These are phyloP conservation scores for Wickerhamiella galacta DNA, from an alignment of 805 yeast genomes.

Conservation along the genomic window DNA sequence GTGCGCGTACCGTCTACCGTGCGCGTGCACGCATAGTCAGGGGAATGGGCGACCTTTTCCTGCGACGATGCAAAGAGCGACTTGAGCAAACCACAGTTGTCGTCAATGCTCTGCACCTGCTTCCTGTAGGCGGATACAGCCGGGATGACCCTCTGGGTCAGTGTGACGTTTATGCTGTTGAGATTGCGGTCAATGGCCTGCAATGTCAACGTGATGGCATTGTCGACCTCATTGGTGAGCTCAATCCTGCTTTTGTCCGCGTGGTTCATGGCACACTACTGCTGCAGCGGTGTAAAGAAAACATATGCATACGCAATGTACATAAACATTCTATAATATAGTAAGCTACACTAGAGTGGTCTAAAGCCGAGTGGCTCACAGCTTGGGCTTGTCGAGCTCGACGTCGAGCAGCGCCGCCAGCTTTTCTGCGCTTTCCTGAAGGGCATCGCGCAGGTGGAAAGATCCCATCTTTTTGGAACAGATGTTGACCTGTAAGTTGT, in stretches of 20 bases:
- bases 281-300: no score
- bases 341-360: no score
- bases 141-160: slow-evolving; percentile 55
- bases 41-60: no score
- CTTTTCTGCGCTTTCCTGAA: slow-evolving; percentile 68
- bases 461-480: slow-evolving; percentile 47
- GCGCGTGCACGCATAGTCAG: no score
- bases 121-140: slow-evolving; percentile 37
- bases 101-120: background rate
- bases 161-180: slow-evolving; percentile 46
- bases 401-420: slow-evolving; percentile 43
- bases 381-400: slow-evolving; percentile 23
- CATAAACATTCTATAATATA: no score
- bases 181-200: slow-evolving; percentile 69
- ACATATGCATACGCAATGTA: no score
- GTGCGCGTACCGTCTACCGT: no score
- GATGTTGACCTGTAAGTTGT: slow-evolving; percentile 74
- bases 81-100: background rate
- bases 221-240: background rate
- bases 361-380: slow-evolving; percentile 12
- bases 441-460: slow-evolving; percentile 38
- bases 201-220: slow-evolving; percentile 42
- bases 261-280: no score
- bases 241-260: no score
- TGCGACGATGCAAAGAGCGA: no score